Base-by-base conservation (phyloP, 768 basidiomycete species). In the Gautieria morchelliformis region DNA sequence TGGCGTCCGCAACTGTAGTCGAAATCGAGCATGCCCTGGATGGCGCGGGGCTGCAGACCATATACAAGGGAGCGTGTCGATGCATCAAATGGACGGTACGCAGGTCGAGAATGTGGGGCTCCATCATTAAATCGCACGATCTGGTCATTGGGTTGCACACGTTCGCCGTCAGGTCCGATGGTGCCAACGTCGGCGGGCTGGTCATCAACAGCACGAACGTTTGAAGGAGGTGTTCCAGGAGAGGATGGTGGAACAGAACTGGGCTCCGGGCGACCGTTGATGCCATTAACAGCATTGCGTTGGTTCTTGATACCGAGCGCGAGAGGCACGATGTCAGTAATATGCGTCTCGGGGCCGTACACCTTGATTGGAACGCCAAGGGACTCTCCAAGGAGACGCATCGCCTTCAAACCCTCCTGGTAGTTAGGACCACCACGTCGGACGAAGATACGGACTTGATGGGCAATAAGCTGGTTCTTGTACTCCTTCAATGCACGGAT, bases 341-440 rank as follows among this genome's bases (percentile, higher is more conserved):
- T 94, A 75, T 96, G 94, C 22, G 94, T 94, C 68, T 97, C 95
- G 60, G 96, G 96, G 60, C 96, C 96, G 72, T 89, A 97, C 61
- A 97, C 94, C 60, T 84, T 85, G 74, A 99, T 98, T 53, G 93
- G 92, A 60, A 99, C 93, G 59, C 94, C 96, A 64, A 99, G 85
- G 55, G 87, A 89, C 81, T 98, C 96, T 20, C 71, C 96, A 65
- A 97, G 89, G 24, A 97, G 80, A 59, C 93, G 85, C 93, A 99
- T 97, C 49, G 96, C 96, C 77, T 97, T 96, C 71, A 98, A 83
- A 67, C 87, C 87, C 68, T 97, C 95, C 77, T 99, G 96, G 79
- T 96, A 99, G 81, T 98, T 99, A 60, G 96, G 96, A 14, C 95
- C 95, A 70, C 94, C 95, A 69, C 95, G 93, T 66, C 95, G 90